phyloP scores from a whole-genome alignment of 1,284 basidiomycete genomes.

The Cutaneotrichosporon cutaneum region DNA sequence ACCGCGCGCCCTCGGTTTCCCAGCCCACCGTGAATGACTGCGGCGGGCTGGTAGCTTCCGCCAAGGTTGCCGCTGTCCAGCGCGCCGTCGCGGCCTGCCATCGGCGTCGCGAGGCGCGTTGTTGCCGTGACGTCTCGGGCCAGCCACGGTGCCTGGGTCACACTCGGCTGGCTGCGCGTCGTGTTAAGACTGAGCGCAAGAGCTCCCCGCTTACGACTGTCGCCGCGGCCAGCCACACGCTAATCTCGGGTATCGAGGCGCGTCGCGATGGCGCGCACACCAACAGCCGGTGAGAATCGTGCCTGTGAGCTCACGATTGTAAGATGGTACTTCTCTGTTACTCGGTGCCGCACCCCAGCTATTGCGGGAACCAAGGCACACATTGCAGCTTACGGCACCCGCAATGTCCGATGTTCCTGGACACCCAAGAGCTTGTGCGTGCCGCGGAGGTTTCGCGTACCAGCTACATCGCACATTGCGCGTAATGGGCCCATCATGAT shows the following conservation, averaged over 20 bases:
- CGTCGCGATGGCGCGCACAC: neutral
- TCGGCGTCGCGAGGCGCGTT: neutral
- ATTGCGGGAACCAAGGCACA: neutral
- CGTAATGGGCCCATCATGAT: neutral
- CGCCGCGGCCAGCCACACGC: neutral
- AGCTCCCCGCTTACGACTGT: neutral
- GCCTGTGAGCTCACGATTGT: neutral
- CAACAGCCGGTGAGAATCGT: neutral
- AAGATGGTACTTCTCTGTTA: neutral
- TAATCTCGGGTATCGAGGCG: neutral
- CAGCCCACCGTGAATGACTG: neutral
- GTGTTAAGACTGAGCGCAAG: neutral
- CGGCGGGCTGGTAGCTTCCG: neutral
- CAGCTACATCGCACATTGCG: neutral
- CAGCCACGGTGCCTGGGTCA: neutral
- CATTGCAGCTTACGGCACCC: neutral
- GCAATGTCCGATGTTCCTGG: neutral
- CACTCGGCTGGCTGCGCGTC: neutral
- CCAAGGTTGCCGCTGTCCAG: neutral
- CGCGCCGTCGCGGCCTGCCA: neutral
- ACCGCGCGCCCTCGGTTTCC: no score
- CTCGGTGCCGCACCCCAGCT: no score
- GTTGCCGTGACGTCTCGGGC: neutral
- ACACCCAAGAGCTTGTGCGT: neutral
- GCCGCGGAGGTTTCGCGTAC: neutral